phyloP scores from a whole-genome alignment of 768 basidiomycete species.

The Mrakia hoshinonis region DNA sequence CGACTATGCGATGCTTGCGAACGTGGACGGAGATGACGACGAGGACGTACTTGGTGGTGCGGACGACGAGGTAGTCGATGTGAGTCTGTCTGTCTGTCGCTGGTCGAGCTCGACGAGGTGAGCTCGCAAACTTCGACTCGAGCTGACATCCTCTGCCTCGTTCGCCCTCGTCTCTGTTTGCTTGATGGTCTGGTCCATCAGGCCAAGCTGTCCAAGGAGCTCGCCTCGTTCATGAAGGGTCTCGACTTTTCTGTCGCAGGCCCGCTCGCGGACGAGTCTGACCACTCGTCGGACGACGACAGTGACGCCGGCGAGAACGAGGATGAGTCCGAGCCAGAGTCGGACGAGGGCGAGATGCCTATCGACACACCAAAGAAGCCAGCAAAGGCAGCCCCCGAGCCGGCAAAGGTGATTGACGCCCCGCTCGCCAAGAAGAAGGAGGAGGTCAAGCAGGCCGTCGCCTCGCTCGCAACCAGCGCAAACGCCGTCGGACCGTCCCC shows the following conservation, averaged over 20 bases:
- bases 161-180: background rate
- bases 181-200: background rate
- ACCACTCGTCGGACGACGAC: slow-evolving; percentile 21
- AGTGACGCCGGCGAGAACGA: slow-evolving; percentile 34
- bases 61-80: slow-evolving; percentile 48
- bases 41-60: slow-evolving; percentile 45
- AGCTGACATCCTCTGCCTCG: background rate
- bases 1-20: slow-evolving; percentile 48
- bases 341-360: slow-evolving; percentile 33
- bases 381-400: slow-evolving; percentile 30
- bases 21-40: slow-evolving; percentile 39
- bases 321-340: slow-evolving; percentile 34
- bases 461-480: slow-evolving; percentile 32
- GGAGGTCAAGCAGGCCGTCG: slow-evolving; percentile 32
- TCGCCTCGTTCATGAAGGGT: slow-evolving; percentile 28
- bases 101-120: too few relatives aligned
- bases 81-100: too few relatives aligned
- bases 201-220: slow-evolving; percentile 26
- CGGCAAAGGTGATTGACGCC: background rate
- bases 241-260: slow-evolving; percentile 21
- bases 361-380: slow-evolving; percentile 25
- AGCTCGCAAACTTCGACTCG: background rate
- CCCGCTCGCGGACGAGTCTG: slow-evolving; percentile 13
- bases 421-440: slow-evolving; percentile 1
- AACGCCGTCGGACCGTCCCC: slow-evolving; percentile 10